Evolutionary conservation across 2,329 filamentous ascomycete species (phyloP), one percentile per base, ranked within the genome.

Genomic region (Microdochium nivale): DNA sequence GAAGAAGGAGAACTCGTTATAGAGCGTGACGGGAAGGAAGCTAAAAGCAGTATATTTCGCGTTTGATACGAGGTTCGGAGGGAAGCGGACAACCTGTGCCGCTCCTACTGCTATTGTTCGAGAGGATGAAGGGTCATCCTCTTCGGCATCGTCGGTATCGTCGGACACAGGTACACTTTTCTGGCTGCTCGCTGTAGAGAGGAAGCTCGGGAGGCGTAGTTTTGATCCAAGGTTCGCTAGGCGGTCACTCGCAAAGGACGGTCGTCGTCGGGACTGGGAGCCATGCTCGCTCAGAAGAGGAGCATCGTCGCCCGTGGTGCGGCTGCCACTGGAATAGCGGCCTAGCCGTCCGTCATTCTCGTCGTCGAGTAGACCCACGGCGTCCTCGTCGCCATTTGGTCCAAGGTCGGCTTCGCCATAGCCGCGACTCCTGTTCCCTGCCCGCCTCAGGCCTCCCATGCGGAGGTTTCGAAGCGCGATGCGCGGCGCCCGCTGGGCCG

Each of bases 1-100:
- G 72, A 99, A 99, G 75, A 97, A 99, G 54, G 92, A 96, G 67
- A 99, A 99, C 66, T 99, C 94, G 71, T 97, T 97, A 71, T 96
- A 99, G 23, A 99, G 76, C 0, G 94, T 99, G 50, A 92, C 78
- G 2, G 95, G 95, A 14, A 99, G 78, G 69, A 99, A 99, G 50
- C 88, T 96, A 74, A 91, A 86, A 1, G 91, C 84, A 27, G 92
- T 97, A 68, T 99, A 99, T 76, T 97, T 99, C 51, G 94, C 92
- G 66, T 99, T 97, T 33, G 92, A 97, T 48, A 99, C 81, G 52
- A 90, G 80, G 68, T 99, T 99, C 9, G 88, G 83, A 10, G 94
- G 92, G 66, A 92, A 97, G 58, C 86, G 84, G 49, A 84, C 76
- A 25, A 81, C 68, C 64, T 95, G 91, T 27, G 73, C 65, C 48